phyloP scores from a whole-genome alignment of 192 early-diverging fungal species.

The Backusella sp. region DNA sequence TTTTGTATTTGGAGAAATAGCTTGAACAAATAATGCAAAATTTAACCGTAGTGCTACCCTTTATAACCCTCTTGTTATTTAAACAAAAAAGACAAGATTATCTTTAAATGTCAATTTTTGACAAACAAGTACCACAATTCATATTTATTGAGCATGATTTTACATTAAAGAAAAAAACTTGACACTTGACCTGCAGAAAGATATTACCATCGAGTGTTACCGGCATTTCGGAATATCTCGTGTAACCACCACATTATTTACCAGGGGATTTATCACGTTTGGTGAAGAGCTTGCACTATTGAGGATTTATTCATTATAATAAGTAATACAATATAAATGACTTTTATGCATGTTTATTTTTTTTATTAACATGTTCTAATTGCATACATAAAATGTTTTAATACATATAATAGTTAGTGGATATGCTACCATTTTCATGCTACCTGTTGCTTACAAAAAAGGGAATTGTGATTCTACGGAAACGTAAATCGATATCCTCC shows the following conservation, averaged over 20 bases:
- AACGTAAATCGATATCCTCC: background rate
- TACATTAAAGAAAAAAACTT: background rate
- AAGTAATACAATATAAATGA: background rate
- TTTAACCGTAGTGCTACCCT: background rate
- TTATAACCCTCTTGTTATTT: background rate
- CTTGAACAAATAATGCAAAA: background rate
- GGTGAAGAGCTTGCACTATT: background rate
- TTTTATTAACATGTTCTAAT: too few relatives aligned
- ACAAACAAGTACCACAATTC: background rate
- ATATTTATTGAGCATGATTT: background rate
- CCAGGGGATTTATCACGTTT: background rate
- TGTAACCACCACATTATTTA: background rate
- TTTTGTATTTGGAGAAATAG: too few relatives aligned
- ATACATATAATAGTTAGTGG: too few relatives aligned
- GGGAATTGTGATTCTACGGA: background rate
- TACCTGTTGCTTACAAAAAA: background rate
- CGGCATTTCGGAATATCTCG: background rate
- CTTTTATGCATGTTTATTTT: too few relatives aligned
- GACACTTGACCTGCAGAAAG: background rate
- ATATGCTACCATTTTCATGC: background rate
- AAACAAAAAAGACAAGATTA: background rate
- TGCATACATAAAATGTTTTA: too few relatives aligned
- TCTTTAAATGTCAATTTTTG: conserved; percentile 10
- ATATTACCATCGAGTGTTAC: background rate
- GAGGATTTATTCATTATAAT: background rate